These are phyloP conservation scores for Trametes cubensis DNA, from an alignment of 768 basidiomycete species.

Conservation along the genomic window DNA sequence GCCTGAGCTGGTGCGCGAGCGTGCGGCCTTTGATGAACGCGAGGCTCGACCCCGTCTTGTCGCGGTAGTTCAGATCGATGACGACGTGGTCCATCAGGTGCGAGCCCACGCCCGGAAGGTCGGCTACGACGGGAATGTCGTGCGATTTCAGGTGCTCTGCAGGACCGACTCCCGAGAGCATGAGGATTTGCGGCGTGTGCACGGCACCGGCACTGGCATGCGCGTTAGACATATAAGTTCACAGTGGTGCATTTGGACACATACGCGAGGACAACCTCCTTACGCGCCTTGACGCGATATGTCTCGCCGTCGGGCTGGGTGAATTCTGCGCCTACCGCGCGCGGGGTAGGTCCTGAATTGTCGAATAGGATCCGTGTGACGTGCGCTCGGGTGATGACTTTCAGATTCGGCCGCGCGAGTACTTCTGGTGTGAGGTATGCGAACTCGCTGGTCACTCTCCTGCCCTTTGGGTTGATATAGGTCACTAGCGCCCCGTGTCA, in stretches of 20 bases:
- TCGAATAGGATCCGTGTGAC: slow-evolving; percentile 65
- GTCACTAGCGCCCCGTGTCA: slow-evolving; percentile 52
- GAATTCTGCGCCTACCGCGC: slow-evolving; percentile 67
- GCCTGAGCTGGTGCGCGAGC: slow-evolving; percentile 14
- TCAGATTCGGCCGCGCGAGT: slow-evolving; percentile 65
- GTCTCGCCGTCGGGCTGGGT: slow-evolving; percentile 41
- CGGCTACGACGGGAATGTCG: slow-evolving; percentile 56
- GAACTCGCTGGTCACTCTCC: slow-evolving; percentile 63
- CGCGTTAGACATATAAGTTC: background rate
- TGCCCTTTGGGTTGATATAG: slow-evolving; percentile 54
- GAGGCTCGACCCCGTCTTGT: slow-evolving; percentile 48
- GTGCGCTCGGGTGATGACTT: slow-evolving; percentile 55
- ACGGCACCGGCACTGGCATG: slow-evolving; percentile 57
- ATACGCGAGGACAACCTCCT: slow-evolving; percentile 66
- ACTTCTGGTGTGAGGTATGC: slow-evolving; percentile 71
- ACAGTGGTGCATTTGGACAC: slow-evolving; percentile 27
- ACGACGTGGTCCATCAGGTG: slow-evolving; percentile 72
- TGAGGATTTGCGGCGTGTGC: slow-evolving; percentile 62
- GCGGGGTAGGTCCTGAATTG: slow-evolving; percentile 35
- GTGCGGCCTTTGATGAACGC: slow-evolving; percentile 37
- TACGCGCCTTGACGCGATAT: slow-evolving; percentile 52
- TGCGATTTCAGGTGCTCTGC: slow-evolving; percentile 53
- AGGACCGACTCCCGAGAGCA: slow-evolving; percentile 80
- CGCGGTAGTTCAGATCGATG: slow-evolving; percentile 54
- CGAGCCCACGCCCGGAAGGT: slow-evolving; percentile 75